Evolutionary conservation across 2,329 filamentous ascomycete genomes (phyloP), one percentile per base, ranked within the genome.

Genomic region (Pseudopyricularia cyperi): DNA sequence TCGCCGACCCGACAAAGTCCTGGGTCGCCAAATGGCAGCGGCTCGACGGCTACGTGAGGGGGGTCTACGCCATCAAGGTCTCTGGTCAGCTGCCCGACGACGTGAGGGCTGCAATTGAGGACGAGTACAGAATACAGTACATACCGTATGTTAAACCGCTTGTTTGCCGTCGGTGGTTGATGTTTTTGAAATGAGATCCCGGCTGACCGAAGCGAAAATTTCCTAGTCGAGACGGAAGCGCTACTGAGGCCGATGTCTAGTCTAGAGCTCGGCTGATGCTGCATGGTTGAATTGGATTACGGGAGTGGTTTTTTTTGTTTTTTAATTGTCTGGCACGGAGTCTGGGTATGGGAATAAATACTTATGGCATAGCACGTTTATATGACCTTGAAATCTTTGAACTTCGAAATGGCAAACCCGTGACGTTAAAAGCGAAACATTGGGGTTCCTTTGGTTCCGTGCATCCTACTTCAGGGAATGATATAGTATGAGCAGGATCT

Each of bases 1-100:
- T 97, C 35, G 81, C 84, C 48, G 84, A 96, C 65, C 90, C 90
- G n/a, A 71, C 72, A 44, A 79, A 76, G 59, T 94, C 87, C 62
- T 98, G 93, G 93, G 88, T 97, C 48, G 90, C 91, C n/a, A 87
- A 88, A 65, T 97, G 90, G 85, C 89, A 97, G 74, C 80, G 93
- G 8, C 71, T 98, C 54, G 88, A 96, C 65, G 81, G 80, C 52
- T 97, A 95, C 66, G 85, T 93, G 51, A 79, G 82, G 15, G 93
- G 93, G 52, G 83, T 94, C 53, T 98, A 98, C 70, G 93, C 93
- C 17, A 87, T 89, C 52, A 96, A 97, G 71, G 93, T 98, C 24
- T 89, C 86, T 32, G 93, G 93, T 17, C 81, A 87, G 63, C 68
- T 85, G 54, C 81, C 82, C 5, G 81, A 85, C 57, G 82, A 86